These are phyloP conservation scores for Cichorium intybus DNA, from an alignment of 140 eudicot genomes.

Conservation along the genomic window DNA sequence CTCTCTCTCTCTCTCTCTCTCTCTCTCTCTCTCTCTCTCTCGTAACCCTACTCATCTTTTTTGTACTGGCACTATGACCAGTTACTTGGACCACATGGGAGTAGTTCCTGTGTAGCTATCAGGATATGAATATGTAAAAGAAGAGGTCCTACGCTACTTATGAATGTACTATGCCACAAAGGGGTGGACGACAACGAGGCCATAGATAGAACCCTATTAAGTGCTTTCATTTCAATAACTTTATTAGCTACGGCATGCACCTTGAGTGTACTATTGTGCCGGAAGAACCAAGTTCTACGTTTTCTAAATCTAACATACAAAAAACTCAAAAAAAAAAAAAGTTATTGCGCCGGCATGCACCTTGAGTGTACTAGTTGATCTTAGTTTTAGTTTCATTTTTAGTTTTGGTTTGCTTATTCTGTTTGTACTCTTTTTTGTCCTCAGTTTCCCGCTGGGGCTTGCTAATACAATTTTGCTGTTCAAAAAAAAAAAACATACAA, in stretches of 20 bases:
- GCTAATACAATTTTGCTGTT: no score
- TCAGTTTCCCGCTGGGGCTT: no score
- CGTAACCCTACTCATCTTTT: constrained; percentile 17
- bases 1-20: neutral
- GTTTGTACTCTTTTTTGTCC: no score
- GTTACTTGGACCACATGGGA: constrained; percentile 24
- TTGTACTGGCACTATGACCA: constrained; percentile 22
- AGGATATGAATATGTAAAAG: constrained; percentile 18
- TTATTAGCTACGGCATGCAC: constrained; percentile 18
- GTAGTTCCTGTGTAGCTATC: constrained; percentile 4
- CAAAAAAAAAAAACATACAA: no score
- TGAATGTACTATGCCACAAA: constrained; percentile 8
- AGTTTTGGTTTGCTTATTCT: no score
- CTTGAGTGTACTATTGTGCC: constrained; percentile 21
- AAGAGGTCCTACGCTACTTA: constrained; percentile 23
- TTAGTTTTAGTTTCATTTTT: no score
- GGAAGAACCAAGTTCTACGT: constrained; percentile 10
- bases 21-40: neutral
- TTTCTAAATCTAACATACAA: constrained; percentile 3
- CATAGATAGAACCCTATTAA: constrained; percentile 24
- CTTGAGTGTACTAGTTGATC: no score
- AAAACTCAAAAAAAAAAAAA: constrained; percentile 5
- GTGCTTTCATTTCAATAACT: constrained; percentile 38
- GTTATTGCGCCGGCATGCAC: no score
- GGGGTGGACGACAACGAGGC: constrained; percentile 21